Evolutionary conservation across 371 early-diverging fungal genomes (phyloP), one percentile per base, ranked within the genome.

Genomic region (Lichtheimia ornata): DNA sequence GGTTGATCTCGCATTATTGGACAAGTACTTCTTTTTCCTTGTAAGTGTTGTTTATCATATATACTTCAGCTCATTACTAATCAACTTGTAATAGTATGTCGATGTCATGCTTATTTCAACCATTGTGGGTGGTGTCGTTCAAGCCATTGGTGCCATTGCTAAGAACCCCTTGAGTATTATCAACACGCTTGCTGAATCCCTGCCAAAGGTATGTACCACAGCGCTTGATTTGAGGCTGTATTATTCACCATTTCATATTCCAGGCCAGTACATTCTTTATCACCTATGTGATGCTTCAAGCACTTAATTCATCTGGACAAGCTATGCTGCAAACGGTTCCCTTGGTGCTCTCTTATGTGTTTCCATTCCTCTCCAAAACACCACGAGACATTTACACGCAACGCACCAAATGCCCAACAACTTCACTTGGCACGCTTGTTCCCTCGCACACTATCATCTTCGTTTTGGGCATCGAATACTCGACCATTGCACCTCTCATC

Each of bases 21-120:
- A 81, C 62, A 88, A 89, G 57, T 93, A 86, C 76, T 94, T 85
- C 70, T 82, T 88, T 64, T 94, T 94, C 73, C 80, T 89, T 73
- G 84, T 81, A 68, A 47, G 47, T 54, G 18, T 53, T n/a, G n/a
- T 11, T 20, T 22, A 6, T 9, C 0, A 11, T 35, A 11, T 35
- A 35, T 35, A 11, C 2, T 9, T 9, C 11, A 9, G 2, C 11
- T 11, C 0, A 9, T 35, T 11, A 4, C 35, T 35, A 9, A 35
- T 35, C 11, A 9, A 35, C 9, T 11, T 35, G 11, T 11, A 35
- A n/a, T 71, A 88, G 85, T 76, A 93, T 56, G 76, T 94, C 69
- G 91, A 91, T 79, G 87, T 94, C 13, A 86, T 93, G 17, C 67
- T 94, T 20, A 82, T 91, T 6, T 83, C 88, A 20, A 88, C 92